These are phyloP conservation scores for Aspergillus sp. DNA, from an alignment of 2,329 filamentous ascomycete species.

Conservation along the genomic window DNA sequence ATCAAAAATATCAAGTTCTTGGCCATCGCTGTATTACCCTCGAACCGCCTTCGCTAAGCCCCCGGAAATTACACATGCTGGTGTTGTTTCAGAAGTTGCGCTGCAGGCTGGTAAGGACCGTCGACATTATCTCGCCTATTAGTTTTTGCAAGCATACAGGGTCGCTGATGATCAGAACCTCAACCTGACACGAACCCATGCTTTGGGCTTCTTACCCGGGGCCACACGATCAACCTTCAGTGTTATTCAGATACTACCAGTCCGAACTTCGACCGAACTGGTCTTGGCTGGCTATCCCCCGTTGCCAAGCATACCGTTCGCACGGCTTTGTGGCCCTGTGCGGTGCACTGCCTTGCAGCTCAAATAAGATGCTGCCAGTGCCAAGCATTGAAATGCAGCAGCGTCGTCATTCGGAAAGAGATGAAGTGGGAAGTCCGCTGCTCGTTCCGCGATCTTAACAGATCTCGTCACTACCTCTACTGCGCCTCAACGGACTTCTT, in stretches of 20 bases:
- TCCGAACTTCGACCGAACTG: too few species aligned
- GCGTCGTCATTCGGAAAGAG: too few species aligned
- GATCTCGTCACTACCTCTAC: background rate
- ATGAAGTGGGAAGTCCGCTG: too few species aligned
- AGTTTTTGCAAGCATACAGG: background rate
- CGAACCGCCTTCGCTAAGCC: too few species aligned
- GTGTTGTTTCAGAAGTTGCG: background rate
- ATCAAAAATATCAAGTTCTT: background rate
- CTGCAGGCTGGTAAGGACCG: background rate
- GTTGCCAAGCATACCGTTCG: slow-evolving; percentile 11
- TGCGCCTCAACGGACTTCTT: background rate
- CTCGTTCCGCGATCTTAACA: too few species aligned
- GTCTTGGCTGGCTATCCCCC: background rate
- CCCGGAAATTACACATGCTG: background rate
- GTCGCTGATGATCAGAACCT: background rate
- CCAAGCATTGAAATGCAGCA: background rate
- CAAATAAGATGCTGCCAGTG: background rate
- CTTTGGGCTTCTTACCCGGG: too few species aligned
- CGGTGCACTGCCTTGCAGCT: slow-evolving; percentile 16
- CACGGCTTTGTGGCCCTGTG: slow-evolving; percentile 9
- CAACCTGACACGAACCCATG: background rate
- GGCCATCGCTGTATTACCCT: too few species aligned
- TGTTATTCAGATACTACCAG: too few species aligned
- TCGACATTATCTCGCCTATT: background rate
- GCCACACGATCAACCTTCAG: too few species aligned